Conservation (phyloP, 768 basidiomycete genomes). For the Agrocybe praecox region DNA sequence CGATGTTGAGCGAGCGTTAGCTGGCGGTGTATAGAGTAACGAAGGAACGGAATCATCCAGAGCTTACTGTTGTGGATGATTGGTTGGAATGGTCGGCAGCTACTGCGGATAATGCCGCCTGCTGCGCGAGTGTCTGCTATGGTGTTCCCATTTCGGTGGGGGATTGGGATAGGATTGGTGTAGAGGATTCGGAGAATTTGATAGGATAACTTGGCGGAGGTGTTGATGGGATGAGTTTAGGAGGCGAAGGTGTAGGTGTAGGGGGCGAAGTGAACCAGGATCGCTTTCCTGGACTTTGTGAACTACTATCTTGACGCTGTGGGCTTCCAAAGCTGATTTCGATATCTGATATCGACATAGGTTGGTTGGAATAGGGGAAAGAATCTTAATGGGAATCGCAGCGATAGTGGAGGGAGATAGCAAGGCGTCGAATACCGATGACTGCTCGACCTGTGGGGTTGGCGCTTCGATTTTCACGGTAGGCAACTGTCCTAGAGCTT, state of each 20-base stretch:
- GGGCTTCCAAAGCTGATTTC: background rate
- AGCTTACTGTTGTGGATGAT: constrained; percentile 5
- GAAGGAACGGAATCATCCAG: constrained; percentile 19
- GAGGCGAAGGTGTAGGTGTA: too few species aligned
- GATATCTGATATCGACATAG: background rate
- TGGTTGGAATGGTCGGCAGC: background rate
- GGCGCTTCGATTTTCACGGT: too few species aligned
- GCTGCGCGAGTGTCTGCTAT: background rate
- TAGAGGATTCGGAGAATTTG: too few species aligned
- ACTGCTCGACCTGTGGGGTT: too few species aligned
- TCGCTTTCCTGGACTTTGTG: too few species aligned
- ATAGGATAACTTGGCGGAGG: too few species aligned
- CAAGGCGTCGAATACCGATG: background rate
- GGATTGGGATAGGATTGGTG: background rate
- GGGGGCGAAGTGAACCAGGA: too few species aligned
- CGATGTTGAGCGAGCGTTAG: constrained; percentile 3
- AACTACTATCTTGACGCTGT: background rate
- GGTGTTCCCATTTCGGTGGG: background rate
- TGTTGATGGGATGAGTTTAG: too few species aligned
- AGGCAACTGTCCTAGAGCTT: too few species aligned
- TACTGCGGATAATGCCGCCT: background rate
- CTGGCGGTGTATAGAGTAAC: constrained; percentile 9
- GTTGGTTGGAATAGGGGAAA: background rate
- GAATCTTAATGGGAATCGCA: background rate
- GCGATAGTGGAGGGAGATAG: background rate